phyloP scores from a whole-genome alignment of 331 rosid genomes.

The Quercus lobata region DNA sequence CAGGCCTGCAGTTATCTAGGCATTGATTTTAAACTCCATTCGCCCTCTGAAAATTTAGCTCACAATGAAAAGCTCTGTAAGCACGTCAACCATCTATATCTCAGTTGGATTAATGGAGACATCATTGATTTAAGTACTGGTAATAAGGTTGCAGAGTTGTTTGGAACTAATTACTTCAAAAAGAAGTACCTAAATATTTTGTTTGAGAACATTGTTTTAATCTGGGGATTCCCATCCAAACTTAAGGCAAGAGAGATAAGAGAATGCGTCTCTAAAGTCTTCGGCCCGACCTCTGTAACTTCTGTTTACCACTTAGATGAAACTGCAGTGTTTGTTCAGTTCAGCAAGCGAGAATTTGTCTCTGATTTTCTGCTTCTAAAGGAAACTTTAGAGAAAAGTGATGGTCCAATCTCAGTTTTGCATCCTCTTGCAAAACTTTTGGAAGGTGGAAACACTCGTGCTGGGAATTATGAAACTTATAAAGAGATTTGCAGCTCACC shows the following conservation, averaged over 20 bases:
- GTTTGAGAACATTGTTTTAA: constrained; percentile 63
- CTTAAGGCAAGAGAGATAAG: constrained; percentile 59
- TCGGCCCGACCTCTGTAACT: constrained; percentile 51
- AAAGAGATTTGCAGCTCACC: constrained; percentile 66
- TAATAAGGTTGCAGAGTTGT: constrained; percentile 34
- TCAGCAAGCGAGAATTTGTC: constrained; percentile 50
- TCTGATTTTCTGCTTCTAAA: constrained; percentile 63
- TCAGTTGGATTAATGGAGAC: constrained; percentile 77
- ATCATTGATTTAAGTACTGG: constrained; percentile 73
- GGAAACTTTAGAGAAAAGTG: constrained; percentile 55
- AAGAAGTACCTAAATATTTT: constrained; percentile 34
- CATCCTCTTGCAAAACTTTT: constrained; percentile 69
- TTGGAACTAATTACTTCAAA: constrained; percentile 25
- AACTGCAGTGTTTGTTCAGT: constrained; percentile 72
- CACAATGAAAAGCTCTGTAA: constrained; percentile 53
- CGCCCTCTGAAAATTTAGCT: constrained; percentile 49
- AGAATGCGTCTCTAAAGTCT: constrained; percentile 56
- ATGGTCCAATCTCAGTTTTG: constrained; percentile 57
- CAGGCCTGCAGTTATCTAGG: constrained; percentile 80
- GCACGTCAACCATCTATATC: constrained; percentile 68
- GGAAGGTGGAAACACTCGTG: constrained; percentile 66
- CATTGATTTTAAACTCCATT: constrained; percentile 45
- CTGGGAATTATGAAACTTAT: constrained; percentile 70
- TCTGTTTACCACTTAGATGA: constrained; percentile 72
- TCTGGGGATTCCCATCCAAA: constrained; percentile 76